Evolutionary conservation across 441 rosid species (phyloP), one percentile per base, ranked within the genome.

Genomic region (Erodium trifolium): DNA sequence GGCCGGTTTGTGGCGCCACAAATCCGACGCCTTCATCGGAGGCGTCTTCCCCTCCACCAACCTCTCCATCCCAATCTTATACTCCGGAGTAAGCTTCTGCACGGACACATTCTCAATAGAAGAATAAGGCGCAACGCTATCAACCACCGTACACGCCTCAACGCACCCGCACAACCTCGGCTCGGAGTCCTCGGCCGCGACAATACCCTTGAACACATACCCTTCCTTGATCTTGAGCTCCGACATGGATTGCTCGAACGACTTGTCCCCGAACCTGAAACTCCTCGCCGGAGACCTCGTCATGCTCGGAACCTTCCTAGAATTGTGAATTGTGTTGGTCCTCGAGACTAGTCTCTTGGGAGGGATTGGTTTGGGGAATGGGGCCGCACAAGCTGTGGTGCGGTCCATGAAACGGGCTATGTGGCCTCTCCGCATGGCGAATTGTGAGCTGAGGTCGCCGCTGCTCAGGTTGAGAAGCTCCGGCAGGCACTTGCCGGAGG

Each of bases 351-450:
- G 37, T 34, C 37, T 34, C 37, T 34, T 34, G 37, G 37, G 37
- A 34, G 37, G 37, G 37, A 34, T 23, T 11, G 79, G 60, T 71
- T 73, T 79, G 63, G 80, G 79, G 47, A 45, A 65, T 43, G 87
- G 79, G 12, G 83, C 91, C 12, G 65, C 41, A 68, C 85, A 83
- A 49, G 83, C 71, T 45, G 68, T 67, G 23, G 77, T 81, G 72
- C 87, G 77, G 80, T 82, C 81, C 43, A 71, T 68, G 72, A 85
- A 82, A 55, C 90, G 85, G 35, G 87, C 90, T 0, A 75, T 35
- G 39, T 85, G 91, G 16, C 90, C 94, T 70, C 91, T 79, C 77
- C 84, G 87, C 87, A 88, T 81, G 27, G 82, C 82, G 68, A 84
- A 82, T 65, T 76, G 84, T 10, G 82, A 73, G 11, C 83, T 73